Evolutionary conservation across 352 stramenopile genomes (phyloP).

Genomic region (Pythium dissotocum): DNA sequence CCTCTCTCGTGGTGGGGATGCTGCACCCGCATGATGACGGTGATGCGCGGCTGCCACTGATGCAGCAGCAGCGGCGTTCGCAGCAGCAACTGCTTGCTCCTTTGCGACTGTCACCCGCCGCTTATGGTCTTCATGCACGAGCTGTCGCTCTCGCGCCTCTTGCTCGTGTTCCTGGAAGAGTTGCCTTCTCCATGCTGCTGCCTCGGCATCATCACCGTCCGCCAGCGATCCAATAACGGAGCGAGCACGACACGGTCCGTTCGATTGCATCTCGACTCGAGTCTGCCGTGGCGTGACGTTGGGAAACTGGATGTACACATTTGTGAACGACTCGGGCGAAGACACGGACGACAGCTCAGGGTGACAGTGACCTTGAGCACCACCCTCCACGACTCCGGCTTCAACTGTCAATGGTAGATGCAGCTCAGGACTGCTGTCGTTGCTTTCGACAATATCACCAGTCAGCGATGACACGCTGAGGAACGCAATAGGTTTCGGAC

Average conservation of each 20-base stretch:
- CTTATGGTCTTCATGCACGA: conserved; percentile 21
- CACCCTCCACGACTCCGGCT: neutral
- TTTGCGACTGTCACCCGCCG: conserved; percentile 9
- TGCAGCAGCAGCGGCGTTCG: neutral
- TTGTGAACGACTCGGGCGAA: conserved; percentile 22
- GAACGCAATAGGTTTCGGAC: conserved; percentile 14
- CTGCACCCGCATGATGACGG: neutral
- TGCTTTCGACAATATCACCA: neutral
- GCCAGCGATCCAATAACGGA: neutral
- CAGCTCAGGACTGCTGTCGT: neutral
- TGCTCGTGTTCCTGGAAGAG: conserved; percentile 20
- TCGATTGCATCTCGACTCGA: conserved; percentile 18
- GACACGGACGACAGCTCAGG: neutral
- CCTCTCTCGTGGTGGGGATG: conserved; percentile 6
- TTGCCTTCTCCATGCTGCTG: conserved; percentile 5
- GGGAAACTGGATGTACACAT: conserved; percentile 66
- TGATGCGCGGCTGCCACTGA: neutral
- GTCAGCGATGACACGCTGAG: conserved; percentile 13
- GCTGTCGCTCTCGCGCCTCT: conserved; percentile 8
- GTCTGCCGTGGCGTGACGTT: conserved; percentile 38
- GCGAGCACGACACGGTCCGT: neutral
- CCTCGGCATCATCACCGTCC: conserved; percentile 10
- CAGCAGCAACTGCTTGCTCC: neutral
- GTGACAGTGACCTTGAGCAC: neutral
- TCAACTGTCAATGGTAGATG: neutral